phyloP scores from a whole-genome alignment of 768 basidiomycete species.

The Coprinopsis sp. region DNA sequence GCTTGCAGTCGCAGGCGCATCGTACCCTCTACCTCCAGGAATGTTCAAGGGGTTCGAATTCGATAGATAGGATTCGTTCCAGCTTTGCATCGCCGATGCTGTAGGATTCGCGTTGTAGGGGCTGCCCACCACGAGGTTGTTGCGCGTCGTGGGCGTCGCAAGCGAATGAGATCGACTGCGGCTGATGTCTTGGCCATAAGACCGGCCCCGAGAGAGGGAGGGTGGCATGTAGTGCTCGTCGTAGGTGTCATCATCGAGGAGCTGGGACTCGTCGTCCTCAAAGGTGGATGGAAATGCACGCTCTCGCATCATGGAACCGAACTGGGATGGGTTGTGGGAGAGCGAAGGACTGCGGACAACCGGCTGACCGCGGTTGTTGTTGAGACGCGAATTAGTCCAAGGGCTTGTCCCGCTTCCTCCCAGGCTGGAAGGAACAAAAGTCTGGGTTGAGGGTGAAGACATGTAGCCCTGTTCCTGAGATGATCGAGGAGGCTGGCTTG shows the following conservation, averaged over 20 bases:
- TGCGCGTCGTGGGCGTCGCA: constrained; percentile 56
- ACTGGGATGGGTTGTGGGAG: constrained; percentile 48
- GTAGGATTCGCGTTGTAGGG: constrained; percentile 41
- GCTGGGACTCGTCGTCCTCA: constrained; percentile 77
- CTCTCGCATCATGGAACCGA: constrained; percentile 64
- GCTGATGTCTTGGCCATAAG: constrained; percentile 56
- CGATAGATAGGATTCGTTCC: constrained; percentile 56
- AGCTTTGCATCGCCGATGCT: constrained; percentile 46
- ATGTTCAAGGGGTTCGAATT: constrained; percentile 51
- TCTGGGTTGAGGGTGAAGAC: constrained; percentile 49
- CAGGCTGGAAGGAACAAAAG: constrained; percentile 47
- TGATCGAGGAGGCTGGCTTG: constrained; percentile 63
- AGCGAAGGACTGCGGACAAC: constrained; percentile 67
- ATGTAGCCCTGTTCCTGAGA: constrained; percentile 43
- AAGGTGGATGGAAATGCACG: constrained; percentile 68
- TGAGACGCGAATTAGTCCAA: constrained; percentile 45
- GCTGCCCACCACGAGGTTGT: constrained; percentile 48
- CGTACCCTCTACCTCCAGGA: constrained; percentile 39
- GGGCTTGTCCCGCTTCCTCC: constrained; percentile 35
- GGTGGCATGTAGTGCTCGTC: constrained; percentile 51
- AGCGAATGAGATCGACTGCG: constrained; percentile 77
- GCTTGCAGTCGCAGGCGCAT: constrained; percentile 55
- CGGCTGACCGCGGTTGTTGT: constrained; percentile 43
- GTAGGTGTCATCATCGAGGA: constrained; percentile 55
- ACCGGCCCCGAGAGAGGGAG: constrained; percentile 50